Conservation (phyloP, 768 basidiomycete species). For the Mycena metata region DNA sequence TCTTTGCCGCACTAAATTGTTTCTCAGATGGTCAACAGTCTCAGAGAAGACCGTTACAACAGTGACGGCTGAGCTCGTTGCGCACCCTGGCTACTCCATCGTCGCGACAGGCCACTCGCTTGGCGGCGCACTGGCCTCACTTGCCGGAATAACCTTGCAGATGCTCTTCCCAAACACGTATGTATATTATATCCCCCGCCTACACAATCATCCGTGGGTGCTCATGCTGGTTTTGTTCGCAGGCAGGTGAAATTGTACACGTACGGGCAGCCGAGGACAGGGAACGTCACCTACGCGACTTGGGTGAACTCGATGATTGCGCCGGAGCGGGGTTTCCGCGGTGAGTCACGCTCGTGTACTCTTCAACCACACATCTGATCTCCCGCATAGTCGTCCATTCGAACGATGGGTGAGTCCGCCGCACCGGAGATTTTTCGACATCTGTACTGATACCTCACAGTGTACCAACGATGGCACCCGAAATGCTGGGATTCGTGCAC, state of each 20-base stretch:
- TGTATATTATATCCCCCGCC: constrained; percentile 16
- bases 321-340: constrained; percentile 29
- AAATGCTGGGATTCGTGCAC: constrained; percentile 27
- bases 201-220: neutral
- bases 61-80: constrained; percentile 48
- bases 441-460: constrained; percentile 11
- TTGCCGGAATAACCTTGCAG: constrained; percentile 52
- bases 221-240: neutral
- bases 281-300: constrained; percentile 26
- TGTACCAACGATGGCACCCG: constrained; percentile 33
- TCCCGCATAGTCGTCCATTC: constrained; percentile 32
- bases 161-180: constrained; percentile 45
- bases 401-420: constrained; percentile 27
- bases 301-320: constrained; percentile 29
- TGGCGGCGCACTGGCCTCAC: constrained; percentile 56
- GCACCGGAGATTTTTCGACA: neutral
- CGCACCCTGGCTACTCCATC: constrained; percentile 50
- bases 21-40: constrained; percentile 49
- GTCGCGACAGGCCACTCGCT: constrained; percentile 57
- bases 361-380: constrained; percentile 1
- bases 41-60: constrained; percentile 45
- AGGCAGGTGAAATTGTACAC: constrained; percentile 30
- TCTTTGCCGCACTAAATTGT: neutral
- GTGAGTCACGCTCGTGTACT: neutral
- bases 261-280: constrained; percentile 35